Evolutionary conservation across 805 yeast genomes (phyloP), one percentile per base, ranked within the genome.

Genomic region (Kodamaea fukazawae): DNA sequence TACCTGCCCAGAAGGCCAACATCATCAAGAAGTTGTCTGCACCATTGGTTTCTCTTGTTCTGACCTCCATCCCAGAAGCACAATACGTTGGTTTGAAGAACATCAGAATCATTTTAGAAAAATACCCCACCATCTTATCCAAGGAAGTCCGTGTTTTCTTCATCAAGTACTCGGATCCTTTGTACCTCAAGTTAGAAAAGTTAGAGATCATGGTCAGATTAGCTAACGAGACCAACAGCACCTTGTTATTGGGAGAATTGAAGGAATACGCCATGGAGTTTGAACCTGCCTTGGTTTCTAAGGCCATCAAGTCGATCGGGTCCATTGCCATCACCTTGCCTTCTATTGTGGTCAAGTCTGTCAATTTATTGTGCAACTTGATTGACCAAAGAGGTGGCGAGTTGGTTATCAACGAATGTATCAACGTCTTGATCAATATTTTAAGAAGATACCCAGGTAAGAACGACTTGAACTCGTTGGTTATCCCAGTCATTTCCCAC

Each of bases 31-130:
- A 91, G 55, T 65, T 90, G 46, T 71, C 88, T 20, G 83, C 95
- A 8, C 96, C 96, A 1, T 67, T 90, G 54, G 95, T 90, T 7
- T 87, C 97, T 0, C 65, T 91, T 45, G 81, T 90, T 44, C 83
- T 91, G 7, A 81, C 89, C 6, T 86, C 95, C 8, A 64, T 69
- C 23, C 95, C 96, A 1, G 99, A 93, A 61, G 86, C 95, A 34
- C 98, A 93, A 63, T 91, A 84, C 54, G 96, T 91, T 33, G 93
- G 96, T 1, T 70, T 91, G 53, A 84, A 89, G 58, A 93, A 93
- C 61, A 89, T 93, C 45, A 76, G 96, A 59, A 83, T 91, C 51
- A 81, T 91, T 33, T 71, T 91, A 47, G 96, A 90, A 56, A 86
- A 86, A 60, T 88, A 86, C 60, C 98, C 99, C 4, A 74, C 72